A percentile compares a stretch with the other conserved stretches of the same genome.
Evolutionary conservation across 2,329 filamentous ascomycete species (phyloP).

Genomic region (Colletotrichum lentis): DNA sequence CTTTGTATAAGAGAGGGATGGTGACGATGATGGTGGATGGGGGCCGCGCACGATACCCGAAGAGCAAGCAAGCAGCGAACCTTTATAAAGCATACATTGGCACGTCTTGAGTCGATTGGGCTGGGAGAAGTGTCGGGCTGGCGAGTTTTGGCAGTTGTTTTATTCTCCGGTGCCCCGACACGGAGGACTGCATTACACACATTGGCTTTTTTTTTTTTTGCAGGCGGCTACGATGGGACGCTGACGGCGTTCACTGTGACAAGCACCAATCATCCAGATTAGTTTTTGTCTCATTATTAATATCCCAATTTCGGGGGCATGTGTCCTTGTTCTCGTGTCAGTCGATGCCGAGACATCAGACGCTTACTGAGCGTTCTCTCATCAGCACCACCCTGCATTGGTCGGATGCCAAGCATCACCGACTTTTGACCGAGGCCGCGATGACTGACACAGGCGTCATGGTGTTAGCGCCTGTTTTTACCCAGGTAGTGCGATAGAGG

Average conservation of each 20-base stretch:
- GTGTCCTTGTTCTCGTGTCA: background rate
- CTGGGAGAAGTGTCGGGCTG: background rate
- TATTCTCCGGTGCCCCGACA: background rate
- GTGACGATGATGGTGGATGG: background rate
- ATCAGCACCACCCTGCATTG: background rate
- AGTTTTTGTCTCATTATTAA: constrained; percentile 19
- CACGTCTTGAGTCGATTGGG: constrained; percentile 16
- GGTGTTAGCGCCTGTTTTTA: background rate
- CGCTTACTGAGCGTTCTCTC: background rate
- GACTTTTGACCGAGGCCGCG: background rate
- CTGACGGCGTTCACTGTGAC: constrained; percentile 29
- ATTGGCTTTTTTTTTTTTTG: background rate
- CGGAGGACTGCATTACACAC: constrained; percentile 5
- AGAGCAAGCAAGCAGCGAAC: constrained; percentile 11
- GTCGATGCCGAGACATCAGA: background rate
- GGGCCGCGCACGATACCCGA: constrained; percentile 6
- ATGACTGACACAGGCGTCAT: background rate
- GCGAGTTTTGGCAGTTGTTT: background rate
- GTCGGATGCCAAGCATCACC: background rate
- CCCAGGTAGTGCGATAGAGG: background rate
- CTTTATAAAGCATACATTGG: constrained; percentile 12
- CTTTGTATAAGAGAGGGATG: background rate
- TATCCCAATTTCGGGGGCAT: background rate
- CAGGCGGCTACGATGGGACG: constrained; percentile 6
- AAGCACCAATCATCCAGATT: constrained; percentile 19